phyloP scores from a whole-genome alignment of 345 rosid species.

The Acer campestre region DNA sequence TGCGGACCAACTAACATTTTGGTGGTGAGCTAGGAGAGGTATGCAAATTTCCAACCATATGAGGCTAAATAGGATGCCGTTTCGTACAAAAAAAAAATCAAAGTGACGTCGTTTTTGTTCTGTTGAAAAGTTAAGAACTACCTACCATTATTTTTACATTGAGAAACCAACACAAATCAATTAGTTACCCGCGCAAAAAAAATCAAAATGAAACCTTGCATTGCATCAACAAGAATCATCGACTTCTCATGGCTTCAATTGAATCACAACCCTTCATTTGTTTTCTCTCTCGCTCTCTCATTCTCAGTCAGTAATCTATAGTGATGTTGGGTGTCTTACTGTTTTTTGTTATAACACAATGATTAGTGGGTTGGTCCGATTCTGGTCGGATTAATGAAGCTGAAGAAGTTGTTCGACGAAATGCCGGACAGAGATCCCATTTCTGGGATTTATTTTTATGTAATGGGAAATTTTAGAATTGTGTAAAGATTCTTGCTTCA shows the following conservation, averaged over 20 bases:
- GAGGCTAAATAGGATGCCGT: too few species aligned
- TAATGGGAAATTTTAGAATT: slow-evolving; percentile 12
- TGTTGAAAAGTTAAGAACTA: too few species aligned
- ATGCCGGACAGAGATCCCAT: slow-evolving; percentile 30
- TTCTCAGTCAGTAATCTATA: slow-evolving; percentile 14
- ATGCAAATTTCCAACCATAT: too few species aligned
- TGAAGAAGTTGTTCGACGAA: slow-evolving; percentile 28
- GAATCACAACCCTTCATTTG: slow-evolving; percentile 8
- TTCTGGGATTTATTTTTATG: slow-evolving; percentile 21
- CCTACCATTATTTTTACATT: too few species aligned
- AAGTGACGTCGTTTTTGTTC: too few species aligned
- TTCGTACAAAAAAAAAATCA: too few species aligned
- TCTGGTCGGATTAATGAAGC: slow-evolving; percentile 16
- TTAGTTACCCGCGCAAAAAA: too few species aligned
- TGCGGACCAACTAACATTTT: too few species aligned
- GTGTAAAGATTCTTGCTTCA: slow-evolving; percentile 17
- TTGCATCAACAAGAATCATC: background rate
- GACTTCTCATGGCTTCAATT: slow-evolving; percentile 9
- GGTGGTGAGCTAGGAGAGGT: too few species aligned
- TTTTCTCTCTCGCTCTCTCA: too few species aligned
- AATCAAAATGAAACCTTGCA: too few species aligned
- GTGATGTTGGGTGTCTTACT: slow-evolving; percentile 5
- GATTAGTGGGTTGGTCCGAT: slow-evolving; percentile 2
- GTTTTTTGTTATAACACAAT: slow-evolving; percentile 21
- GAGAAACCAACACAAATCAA: too few species aligned